phyloP scores from a whole-genome alignment of 2,329 filamentous ascomycete genomes.

The Decorospora gaudefroyi region DNA sequence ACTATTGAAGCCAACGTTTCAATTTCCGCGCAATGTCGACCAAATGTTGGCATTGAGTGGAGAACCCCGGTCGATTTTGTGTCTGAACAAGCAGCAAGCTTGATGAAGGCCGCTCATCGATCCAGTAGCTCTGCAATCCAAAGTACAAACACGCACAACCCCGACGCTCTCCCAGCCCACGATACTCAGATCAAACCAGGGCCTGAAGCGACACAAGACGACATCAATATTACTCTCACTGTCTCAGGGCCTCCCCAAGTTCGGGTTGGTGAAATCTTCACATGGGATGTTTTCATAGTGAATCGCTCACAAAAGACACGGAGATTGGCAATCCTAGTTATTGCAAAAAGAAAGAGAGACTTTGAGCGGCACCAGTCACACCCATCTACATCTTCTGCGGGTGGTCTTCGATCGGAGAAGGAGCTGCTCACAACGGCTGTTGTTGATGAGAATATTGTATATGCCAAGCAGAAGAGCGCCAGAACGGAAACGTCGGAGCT shows the following conservation, averaged over 20 bases:
- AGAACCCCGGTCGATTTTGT: conserved; percentile 71
- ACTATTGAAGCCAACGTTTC: conserved; percentile 65
- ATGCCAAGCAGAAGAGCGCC: conserved; percentile 70
- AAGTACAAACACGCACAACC: conserved; percentile 26
- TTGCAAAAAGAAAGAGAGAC: conserved; percentile 66
- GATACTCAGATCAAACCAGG: conserved; percentile 26
- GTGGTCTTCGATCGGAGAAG: conserved; percentile 40
- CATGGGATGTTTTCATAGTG: conserved; percentile 74
- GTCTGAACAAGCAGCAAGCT: conserved; percentile 49
- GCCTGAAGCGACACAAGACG: conserved; percentile 41
- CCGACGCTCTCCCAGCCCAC: conserved; percentile 35
- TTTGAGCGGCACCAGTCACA: conserved; percentile 51
- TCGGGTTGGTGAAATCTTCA: conserved; percentile 68
- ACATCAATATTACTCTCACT: conserved; percentile 75
- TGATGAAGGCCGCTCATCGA: conserved; percentile 38
- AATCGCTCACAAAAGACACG: conserved; percentile 68
- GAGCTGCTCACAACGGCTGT: conserved; percentile 64
- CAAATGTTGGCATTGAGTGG: conserved; percentile 69
- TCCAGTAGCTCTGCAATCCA: conserved; percentile 35
- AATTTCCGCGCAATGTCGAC: conserved; percentile 61
- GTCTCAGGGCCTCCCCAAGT: conserved; percentile 67
- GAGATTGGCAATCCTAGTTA: conserved; percentile 70
- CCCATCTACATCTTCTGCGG: conserved; percentile 50
- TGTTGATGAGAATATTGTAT: conserved; percentile 71
- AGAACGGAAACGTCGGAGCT: conserved; percentile 68